Evolutionary conservation across 208 protist genomes (phyloP).

Genomic region (Trypanosomatidae sp.): DNA sequence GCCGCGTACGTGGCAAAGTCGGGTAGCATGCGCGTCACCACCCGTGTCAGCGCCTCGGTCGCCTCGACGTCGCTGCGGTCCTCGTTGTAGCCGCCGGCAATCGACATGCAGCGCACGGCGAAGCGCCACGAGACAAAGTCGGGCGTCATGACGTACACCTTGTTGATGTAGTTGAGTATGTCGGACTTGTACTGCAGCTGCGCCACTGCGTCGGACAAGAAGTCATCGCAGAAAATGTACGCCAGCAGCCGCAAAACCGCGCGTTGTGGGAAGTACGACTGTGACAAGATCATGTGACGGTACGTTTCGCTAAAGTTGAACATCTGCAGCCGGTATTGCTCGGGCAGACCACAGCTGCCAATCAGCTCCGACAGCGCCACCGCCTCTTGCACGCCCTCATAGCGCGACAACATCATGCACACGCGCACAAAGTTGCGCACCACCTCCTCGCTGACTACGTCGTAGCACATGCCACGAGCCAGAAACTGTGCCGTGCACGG

Average conservation of each 20-base stretch:
- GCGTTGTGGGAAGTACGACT: constrained; percentile 75
- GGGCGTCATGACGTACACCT: constrained; percentile 65
- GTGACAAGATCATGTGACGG: constrained; percentile 78
- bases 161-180: constrained; percentile 81
- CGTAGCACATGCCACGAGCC: constrained; percentile 73
- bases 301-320: constrained; percentile 85
- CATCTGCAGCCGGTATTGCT: constrained; percentile 74
- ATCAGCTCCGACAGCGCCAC: constrained; percentile 74
- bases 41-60: constrained; percentile 56
- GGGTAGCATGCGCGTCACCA: constrained; percentile 47
- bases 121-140: constrained; percentile 86
- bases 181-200: constrained; percentile 86
- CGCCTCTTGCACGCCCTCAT: constrained; percentile 47
- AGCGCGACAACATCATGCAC: constrained; percentile 75
- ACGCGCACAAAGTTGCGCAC: constrained; percentile 69
- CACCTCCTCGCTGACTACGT: constrained; percentile 54
- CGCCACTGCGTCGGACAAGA: constrained; percentile 71
- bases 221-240: constrained; percentile 81
- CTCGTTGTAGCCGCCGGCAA: constrained; percentile 82
- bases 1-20: constrained; percentile 78
- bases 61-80: constrained; percentile 75
- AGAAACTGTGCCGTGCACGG: constrained; percentile 55
- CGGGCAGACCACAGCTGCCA: constrained; percentile 60
- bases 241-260: constrained; percentile 62
- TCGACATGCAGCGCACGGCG: constrained; percentile 76